Evolutionary conservation across 2,329 filamentous ascomycete genomes (phyloP), one percentile per base, ranked within the genome.

Genomic region (Penicillium frequentans): DNA sequence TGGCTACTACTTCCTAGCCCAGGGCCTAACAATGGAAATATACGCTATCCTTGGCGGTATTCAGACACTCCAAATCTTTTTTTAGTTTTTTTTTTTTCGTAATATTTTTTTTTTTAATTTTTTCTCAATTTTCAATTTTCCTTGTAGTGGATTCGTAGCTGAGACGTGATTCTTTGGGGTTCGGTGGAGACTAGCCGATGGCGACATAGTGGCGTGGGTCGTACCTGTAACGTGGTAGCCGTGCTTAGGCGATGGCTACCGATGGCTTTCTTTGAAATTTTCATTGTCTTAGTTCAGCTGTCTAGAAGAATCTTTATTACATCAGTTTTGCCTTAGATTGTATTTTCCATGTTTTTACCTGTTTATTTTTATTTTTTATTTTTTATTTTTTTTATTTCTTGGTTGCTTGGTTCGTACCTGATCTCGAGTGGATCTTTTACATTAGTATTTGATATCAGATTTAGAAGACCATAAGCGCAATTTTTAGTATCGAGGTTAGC

Each of bases 1-100:
- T 50, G 27, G 54, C 56, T 63, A 64, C 62, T 64, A 64, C 60
- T 64, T 63, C 16, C 60, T 64, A 64, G 62, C 52, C 37, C 37
- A 55, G 52, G 52, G 52, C 47, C n/a, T 51, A 42, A 54, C 56
- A 61, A 57, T 63, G 55, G 37, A 59, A 54, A 14, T 35, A 10
- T 10, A 26, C 37, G 23, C n/a, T 29, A 27, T 21, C 19, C 21
- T 26, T 37, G 14, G 21, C 37, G 33, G 33, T 49, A 37, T 49
- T 50, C 48, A 50, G n/a, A 29, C 14, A 50, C 33, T 37, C 35
- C 9, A 42, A 26, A 13, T 39, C n/a, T 23, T 49, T 29, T 29
- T 29, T 11, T 11, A 26, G 9, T 19, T 19, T 19, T 2, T 29
- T 11, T 29, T 11, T 29, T 27, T 49, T 23, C 47, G 47, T 42